These are phyloP conservation scores for Camellia granthamiana DNA, from an alignment of 148 eudicot genomes.

Conservation along the genomic window DNA sequence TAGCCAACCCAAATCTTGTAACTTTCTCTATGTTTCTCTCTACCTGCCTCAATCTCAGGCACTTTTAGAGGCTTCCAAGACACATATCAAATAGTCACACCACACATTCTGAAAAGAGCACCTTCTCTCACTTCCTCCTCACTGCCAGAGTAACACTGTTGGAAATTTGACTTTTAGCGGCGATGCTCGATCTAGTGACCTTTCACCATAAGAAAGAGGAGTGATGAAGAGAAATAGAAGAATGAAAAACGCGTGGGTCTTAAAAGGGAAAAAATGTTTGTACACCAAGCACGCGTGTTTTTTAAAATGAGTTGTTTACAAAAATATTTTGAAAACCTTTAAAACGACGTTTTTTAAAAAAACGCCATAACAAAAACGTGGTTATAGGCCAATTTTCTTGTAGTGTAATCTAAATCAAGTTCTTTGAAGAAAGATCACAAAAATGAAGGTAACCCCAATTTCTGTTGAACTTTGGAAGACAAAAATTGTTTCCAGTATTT, in stretches of 20 bases:
- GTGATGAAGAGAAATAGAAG: too few relatives aligned
- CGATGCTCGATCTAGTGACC: too few relatives aligned
- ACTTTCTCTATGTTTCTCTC: conserved; percentile 43
- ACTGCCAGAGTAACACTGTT: conserved; percentile 19
- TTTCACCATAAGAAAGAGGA: too few relatives aligned
- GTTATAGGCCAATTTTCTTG: too few relatives aligned
- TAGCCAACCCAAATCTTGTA: conserved; percentile 39
- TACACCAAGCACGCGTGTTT: too few relatives aligned
- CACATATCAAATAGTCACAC: conserved; percentile 1
- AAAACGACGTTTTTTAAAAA: too few relatives aligned
- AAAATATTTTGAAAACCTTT: too few relatives aligned
- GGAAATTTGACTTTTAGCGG: too few relatives aligned
- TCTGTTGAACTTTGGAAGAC: not conserved
- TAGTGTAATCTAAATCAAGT: conserved; percentile 30
- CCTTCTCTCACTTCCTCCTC: conserved; percentile 23
- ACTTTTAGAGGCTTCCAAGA: conserved; percentile 13
- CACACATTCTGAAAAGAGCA: conserved; percentile 18
- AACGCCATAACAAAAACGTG: too few relatives aligned
- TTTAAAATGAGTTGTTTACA: too few relatives aligned
- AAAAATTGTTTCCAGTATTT: not conserved
- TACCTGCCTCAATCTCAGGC: conserved; percentile 23
- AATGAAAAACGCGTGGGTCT: too few relatives aligned
- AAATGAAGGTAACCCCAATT: conserved; percentile 61
- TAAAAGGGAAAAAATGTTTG: too few relatives aligned
- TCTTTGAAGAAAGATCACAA: conserved; percentile 23